Evolutionary conservation across 129 eudicot species (phyloP).

Genomic region (Artemisia tridentata): DNA sequence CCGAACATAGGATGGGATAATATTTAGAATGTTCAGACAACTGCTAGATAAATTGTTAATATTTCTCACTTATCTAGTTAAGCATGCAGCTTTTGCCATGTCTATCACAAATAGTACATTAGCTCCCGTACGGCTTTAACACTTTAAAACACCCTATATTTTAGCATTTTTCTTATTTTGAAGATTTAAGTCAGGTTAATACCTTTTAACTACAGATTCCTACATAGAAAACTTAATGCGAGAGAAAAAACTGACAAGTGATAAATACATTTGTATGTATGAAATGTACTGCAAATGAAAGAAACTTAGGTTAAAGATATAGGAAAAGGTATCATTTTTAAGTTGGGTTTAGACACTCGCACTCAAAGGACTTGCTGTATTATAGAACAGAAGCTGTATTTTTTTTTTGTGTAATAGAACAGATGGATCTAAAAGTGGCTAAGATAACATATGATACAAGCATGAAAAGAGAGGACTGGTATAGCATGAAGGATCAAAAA

Average conservation of each 20-base stretch:
- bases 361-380: too few species aligned
- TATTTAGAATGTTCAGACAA: not conserved
- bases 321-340: too few species aligned
- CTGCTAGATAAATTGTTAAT: not conserved
- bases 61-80: conserved; percentile 7
- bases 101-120: not conserved
- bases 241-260: not conserved
- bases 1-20: conserved; percentile 1
- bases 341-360: too few species aligned
- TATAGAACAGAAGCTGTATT: too few species aligned
- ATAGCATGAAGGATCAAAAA: too few species aligned
- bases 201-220: too few species aligned
- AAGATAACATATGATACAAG: too few species aligned
- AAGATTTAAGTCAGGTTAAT: not conserved
- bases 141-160: too few species aligned
- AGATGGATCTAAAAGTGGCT: too few species aligned
- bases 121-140: not conserved
- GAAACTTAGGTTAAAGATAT: not conserved
- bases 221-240: not conserved
- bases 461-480: too few species aligned
- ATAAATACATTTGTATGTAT: not conserved
- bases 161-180: not conserved
- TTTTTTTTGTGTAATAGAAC: too few species aligned
- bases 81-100: conserved; percentile 6
- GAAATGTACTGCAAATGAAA: conserved; percentile 4